phyloP scores from a whole-genome alignment of 768 basidiomycete species.

The Tricholoma sp. region DNA sequence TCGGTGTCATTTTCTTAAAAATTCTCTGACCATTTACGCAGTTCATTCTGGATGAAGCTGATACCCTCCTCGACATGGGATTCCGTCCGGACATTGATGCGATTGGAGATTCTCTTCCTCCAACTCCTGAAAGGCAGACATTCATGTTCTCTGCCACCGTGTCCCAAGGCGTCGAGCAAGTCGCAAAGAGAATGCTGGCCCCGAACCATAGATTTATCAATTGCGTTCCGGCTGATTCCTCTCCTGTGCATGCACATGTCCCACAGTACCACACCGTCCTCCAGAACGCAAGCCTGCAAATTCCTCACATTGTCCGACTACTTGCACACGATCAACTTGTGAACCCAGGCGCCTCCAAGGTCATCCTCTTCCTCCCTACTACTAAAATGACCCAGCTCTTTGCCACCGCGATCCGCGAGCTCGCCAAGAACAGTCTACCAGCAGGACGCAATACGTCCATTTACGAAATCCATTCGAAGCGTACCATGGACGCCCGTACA shows the following conservation, averaged over 20 bases:
- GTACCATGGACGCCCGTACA: slow-evolving; percentile 53
- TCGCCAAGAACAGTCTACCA: slow-evolving; percentile 43
- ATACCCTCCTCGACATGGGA: slow-evolving; percentile 88
- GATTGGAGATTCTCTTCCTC: slow-evolving; percentile 61
- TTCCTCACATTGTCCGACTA: slow-evolving; percentile 75
- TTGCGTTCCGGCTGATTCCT: slow-evolving; percentile 55
- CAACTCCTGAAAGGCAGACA: slow-evolving; percentile 69
- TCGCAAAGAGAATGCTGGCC: slow-evolving; percentile 58
- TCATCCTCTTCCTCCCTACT: slow-evolving; percentile 80
- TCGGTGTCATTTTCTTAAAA: slow-evolving; percentile 5
- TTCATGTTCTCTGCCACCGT: slow-evolving; percentile 92
- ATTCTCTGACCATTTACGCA: slow-evolving; percentile 20
- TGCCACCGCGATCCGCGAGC: slow-evolving; percentile 51
- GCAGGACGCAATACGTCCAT: slow-evolving; percentile 46
- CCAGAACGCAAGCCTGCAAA: slow-evolving; percentile 55
- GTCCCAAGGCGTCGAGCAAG: slow-evolving; percentile 61
- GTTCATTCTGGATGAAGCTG: slow-evolving; percentile 92
- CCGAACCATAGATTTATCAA: slow-evolving; percentile 68
- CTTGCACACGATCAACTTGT: slow-evolving; percentile 84
- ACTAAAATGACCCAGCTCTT: slow-evolving; percentile 82
- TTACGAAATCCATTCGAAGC: slow-evolving; percentile 82
- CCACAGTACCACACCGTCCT: slow-evolving; percentile 82
- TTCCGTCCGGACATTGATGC: slow-evolving; percentile 83
- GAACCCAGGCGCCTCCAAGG: slow-evolving; percentile 63
- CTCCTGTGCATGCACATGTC: slow-evolving; percentile 69